Evolutionary conservation across 805 yeast genomes (phyloP), one percentile per base, ranked within the genome.

Genomic region (Cyberlindnera euphorbiiphila): DNA sequence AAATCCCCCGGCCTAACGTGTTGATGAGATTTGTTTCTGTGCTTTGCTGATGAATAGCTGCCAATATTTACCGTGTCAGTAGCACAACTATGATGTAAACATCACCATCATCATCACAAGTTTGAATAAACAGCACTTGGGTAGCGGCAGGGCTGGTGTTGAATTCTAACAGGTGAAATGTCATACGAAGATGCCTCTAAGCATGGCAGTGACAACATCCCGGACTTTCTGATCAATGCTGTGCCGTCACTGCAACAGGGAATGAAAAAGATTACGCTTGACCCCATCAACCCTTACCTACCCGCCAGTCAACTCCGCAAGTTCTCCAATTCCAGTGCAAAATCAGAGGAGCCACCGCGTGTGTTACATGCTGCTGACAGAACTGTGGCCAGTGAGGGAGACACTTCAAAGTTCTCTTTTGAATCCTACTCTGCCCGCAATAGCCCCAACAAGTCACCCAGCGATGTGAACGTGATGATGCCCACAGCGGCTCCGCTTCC

Each of bases 171-270:
- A 18, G 23, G 19, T 9, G n/a, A 13, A 19, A 13, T 13, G 15
- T 17, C n/a, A 10, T 48, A 48, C 25, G 29, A 39, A 3, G 39
- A 37, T 15, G 50, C 50, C 12, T 11, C 42, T 4, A 22, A 29
- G 24, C 29, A 10, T 4, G 50, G 47, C 12, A 39, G 46, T 13
- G 50, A 47, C 21, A 32, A 34, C 33, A 30, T 49, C 14, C 53
- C 53, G 11, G 53, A 46, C 35, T 45, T 49, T 25, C 39, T 49
- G 22, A 38, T 45, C 15, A 29, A 49, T 28, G 34, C 50, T 4
- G 45, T 49, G 9, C 53, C 51, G 5, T 32, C 13, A 26, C 35
- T 43, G 37, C 35, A 33, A 19, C 25, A 37, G 12, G 29, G 39
- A 25, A 27, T 46, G 43, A 32, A 43, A 32, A 26, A 27, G 29